Conservation (phyloP, 805 yeast species). For the Jamesozyma jinghongensis region DNA sequence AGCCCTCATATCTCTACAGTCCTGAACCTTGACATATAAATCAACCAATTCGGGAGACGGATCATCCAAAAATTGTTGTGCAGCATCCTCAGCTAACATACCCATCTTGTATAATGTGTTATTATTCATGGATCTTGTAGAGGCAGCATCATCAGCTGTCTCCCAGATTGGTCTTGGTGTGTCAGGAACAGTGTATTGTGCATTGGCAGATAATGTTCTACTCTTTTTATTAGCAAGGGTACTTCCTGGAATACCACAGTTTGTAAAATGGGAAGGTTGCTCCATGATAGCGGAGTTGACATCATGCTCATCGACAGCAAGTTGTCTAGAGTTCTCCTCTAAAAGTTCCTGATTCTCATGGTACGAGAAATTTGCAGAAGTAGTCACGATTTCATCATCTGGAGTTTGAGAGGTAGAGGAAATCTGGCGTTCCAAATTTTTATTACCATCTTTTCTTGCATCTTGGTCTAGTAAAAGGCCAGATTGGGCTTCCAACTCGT, state of each 20-base stretch:
- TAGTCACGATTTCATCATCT: conserved; percentile 5
- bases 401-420: background rate
- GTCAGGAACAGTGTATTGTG: conserved; percentile 22
- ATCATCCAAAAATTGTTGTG: conserved; percentile 43
- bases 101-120: conserved; percentile 36
- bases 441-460: background rate
- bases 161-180: conserved; percentile 8
- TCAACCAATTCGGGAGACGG: conserved; percentile 64
- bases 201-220: conserved; percentile 20
- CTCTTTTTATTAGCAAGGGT: conserved; percentile 1
- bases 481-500: conserved; percentile 13
- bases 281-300: conserved; percentile 9
- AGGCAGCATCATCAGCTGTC: background rate
- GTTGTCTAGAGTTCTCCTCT: conserved; percentile 25
- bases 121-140: background rate
- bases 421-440: background rate
- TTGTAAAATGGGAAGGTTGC: conserved; percentile 11
- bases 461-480: conserved; percentile 11
- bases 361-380: conserved; percentile 26
- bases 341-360: conserved; percentile 25
- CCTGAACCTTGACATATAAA: conserved; percentile 50
- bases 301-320: conserved; percentile 23
- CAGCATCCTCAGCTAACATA: conserved; percentile 39
- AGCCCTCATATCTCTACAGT: conserved; percentile 64
- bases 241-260: background rate